Conservation (phyloP, 2,329 filamentous ascomycete species). For the Trichoderma oligosporum region DNA sequence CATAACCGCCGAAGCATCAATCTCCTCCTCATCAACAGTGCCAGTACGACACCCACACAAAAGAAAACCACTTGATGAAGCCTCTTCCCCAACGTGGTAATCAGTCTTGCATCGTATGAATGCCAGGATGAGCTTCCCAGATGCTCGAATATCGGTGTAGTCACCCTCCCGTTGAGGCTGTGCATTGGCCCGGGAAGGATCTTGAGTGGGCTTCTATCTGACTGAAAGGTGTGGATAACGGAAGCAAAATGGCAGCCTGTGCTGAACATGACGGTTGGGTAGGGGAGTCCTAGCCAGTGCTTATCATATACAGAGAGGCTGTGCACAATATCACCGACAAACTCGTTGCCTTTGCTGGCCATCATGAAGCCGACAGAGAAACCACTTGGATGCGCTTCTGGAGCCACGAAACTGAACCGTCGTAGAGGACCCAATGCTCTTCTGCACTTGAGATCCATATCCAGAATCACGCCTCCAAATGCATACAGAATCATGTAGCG, state of each 20-base stretch:
- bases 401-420: conserved; percentile 40
- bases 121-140: conserved; percentile 43
- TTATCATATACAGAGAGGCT: conserved; percentile 36
- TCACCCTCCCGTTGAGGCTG: conserved; percentile 38
- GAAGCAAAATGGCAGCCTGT: conserved; percentile 42
- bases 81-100: conserved; percentile 21
- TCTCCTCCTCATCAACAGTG: conserved; percentile 22
- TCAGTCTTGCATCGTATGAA: conserved; percentile 34
- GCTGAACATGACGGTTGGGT: conserved; percentile 42
- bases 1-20: conserved; percentile 23
- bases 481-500: conserved; percentile 49
- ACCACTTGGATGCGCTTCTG: conserved; percentile 38
- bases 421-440: conserved; percentile 38
- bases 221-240: conserved; percentile 37
- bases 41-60: conserved; percentile 23
- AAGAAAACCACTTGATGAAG: conserved; percentile 23
- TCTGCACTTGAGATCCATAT: conserved; percentile 35
- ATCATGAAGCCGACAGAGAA: conserved; percentile 43
- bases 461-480: conserved; percentile 32
- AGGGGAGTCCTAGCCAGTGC: conserved; percentile 39
- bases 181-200: conserved; percentile 38
- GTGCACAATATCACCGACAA: conserved; percentile 33
- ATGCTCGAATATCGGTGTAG: conserved; percentile 40
- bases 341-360: conserved; percentile 33
- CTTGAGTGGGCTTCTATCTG: conserved; percentile 32